A percentile compares a stretch with the other conserved stretches of the same genome.
Conservation (phyloP, 345 rosid species). For the Corchorus olitorius region DNA sequence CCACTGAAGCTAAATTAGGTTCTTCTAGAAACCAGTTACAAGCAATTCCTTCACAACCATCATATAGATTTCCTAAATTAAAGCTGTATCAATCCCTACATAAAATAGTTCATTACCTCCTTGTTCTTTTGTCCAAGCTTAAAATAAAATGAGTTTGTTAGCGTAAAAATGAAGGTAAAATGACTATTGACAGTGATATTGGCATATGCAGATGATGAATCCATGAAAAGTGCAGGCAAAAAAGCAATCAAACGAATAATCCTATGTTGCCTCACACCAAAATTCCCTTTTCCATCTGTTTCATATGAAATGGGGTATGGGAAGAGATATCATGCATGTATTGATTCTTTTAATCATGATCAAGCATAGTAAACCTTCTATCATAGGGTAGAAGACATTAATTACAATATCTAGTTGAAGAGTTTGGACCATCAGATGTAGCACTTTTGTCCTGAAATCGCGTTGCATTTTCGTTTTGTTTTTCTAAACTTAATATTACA, state of each 20-base stretch:
- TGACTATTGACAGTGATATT: neutral
- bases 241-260: neutral
- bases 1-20: slow-evolving; percentile 15
- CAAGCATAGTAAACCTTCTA: neutral
- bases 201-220: neutral
- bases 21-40: slow-evolving; percentile 5
- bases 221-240: too few species aligned
- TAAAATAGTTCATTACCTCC: neutral
- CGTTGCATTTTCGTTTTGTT: neutral
- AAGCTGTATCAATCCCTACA: neutral
- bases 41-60: neutral
- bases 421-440: neutral
- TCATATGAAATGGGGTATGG: neutral
- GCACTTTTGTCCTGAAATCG: slow-evolving; percentile 2
- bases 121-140: neutral
- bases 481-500: neutral
- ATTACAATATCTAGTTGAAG: neutral
- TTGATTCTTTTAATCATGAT: neutral
- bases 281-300: neutral
- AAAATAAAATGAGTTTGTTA: neutral
- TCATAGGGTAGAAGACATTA: neutral
- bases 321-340: neutral
- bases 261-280: neutral
- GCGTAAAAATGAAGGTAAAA: neutral
- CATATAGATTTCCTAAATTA: neutral